A percentile compares a stretch with the other conserved stretches of the same genome.
Conservation (phyloP, 768 basidiomycete species). For the Trametes maxima region DNA sequence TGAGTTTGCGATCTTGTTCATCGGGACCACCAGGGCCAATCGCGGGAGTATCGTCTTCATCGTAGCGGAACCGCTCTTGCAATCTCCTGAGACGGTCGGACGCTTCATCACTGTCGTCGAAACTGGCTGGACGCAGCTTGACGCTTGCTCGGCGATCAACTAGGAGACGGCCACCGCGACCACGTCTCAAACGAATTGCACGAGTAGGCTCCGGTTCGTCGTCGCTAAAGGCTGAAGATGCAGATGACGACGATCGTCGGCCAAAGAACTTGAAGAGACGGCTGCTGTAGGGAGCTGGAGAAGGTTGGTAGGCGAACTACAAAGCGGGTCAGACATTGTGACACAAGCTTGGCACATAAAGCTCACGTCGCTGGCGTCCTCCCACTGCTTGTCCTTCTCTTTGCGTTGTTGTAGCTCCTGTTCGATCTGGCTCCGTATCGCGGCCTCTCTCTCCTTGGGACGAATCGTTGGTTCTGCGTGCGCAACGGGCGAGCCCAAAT, state of each 20-base stretch:
- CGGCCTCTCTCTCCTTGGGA: slow-evolving; percentile 65
- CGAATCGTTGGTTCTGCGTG: slow-evolving; percentile 55
- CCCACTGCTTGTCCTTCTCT: slow-evolving; percentile 81
- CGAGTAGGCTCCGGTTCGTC: slow-evolving; percentile 36
- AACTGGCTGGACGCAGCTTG: slow-evolving; percentile 18
- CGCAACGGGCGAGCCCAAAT: slow-evolving; percentile 40
- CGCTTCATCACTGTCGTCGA: slow-evolving; percentile 34
- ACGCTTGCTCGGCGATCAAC: slow-evolving; percentile 46
- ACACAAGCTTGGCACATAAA: background rate
- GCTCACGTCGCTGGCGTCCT: slow-evolving; percentile 82
- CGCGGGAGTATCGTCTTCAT: slow-evolving; percentile 61
- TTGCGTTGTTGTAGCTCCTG: slow-evolving; percentile 57
- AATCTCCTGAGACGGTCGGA: slow-evolving; percentile 48
- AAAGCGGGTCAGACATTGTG: slow-evolving; percentile 1
- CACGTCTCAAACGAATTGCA: slow-evolving; percentile 71
- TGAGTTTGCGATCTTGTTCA: slow-evolving; percentile 66
- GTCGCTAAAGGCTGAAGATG: slow-evolving; percentile 14
- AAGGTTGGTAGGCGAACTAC: slow-evolving; percentile 73
- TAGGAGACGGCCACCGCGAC: slow-evolving; percentile 84
- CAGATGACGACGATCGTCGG: slow-evolving; percentile 38
- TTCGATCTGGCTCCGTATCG: slow-evolving; percentile 65
- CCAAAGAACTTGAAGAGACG: slow-evolving; percentile 69
- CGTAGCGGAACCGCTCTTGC: slow-evolving; percentile 68
- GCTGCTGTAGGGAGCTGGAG: slow-evolving; percentile 56
- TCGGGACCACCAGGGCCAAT: slow-evolving; percentile 61